Conservation (phyloP, 352 stramenopile genomes). For the Phytophthora gonapodyides region DNA sequence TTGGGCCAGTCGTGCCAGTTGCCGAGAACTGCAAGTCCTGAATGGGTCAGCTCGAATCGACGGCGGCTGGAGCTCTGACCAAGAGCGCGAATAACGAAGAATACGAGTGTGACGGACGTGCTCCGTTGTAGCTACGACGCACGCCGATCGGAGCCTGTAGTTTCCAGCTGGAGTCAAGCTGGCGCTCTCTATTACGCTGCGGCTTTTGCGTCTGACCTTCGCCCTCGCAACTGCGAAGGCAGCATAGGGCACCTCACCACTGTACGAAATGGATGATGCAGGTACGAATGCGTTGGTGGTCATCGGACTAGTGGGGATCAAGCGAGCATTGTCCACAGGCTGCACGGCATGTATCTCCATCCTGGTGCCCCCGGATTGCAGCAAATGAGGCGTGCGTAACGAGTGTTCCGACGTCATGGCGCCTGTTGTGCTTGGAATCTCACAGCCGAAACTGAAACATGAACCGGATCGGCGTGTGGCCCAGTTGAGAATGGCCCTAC, state of each 20-base stretch:
- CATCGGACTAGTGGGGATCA: too few relatives aligned
- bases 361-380: not conserved
- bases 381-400: constrained; percentile 28
- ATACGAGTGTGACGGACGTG: not conserved
- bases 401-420: not conserved
- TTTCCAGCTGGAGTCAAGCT: constrained; percentile 17
- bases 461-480: too few relatives aligned
- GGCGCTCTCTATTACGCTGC: not conserved
- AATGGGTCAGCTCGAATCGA: constrained; percentile 10
- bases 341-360: too few relatives aligned
- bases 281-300: too few relatives aligned
- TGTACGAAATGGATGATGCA: too few relatives aligned
- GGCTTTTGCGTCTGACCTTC: too few relatives aligned
- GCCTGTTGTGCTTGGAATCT: too few relatives aligned
- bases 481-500: too few relatives aligned
- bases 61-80: constrained; percentile 7
- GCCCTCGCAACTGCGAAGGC: too few relatives aligned
- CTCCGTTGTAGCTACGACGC: not conserved
- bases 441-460: too few relatives aligned
- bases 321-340: too few relatives aligned
- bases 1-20: constrained; percentile 2
- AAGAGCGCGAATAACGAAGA: constrained; percentile 20
- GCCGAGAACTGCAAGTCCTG: constrained; percentile 6
- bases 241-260: too few relatives aligned
- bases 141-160: not conserved